Evolutionary conservation across 495 filamentous ascomycete genomes (phyloP), one percentile per base, ranked within the genome.

Genomic region (Penicillium cataractarum): DNA sequence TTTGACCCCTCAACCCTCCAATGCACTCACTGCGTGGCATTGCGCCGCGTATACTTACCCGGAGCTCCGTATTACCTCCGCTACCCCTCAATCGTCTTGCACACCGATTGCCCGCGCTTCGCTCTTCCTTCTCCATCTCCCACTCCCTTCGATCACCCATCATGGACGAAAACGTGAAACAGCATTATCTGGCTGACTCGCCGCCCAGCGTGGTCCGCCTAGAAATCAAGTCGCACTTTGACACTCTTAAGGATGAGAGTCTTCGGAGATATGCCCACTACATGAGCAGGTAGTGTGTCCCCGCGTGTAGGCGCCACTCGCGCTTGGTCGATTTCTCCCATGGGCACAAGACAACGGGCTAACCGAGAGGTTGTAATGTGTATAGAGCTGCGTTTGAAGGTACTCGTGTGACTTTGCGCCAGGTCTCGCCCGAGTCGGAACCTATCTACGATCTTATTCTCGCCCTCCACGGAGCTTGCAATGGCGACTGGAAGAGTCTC

Each of bases 361-460:
- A 48, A 70, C 40, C 24, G 55, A 4, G 13, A 33, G 31, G 49
- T 44, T 55, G 33, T 7, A 33, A 61, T 60, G 32, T 40, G n/a
- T 70, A 51, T 63, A 95, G 92, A 70, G 93, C 93, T 50, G 89
- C 90, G 6, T 92, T 94, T 60, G 86, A 90, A 44, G 95, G 95
- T 26, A 92, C 87, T 57, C 87, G 94, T 54, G 87, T 97, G 55
- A 91, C 92, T 21, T 79, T 96, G 21, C 91, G 93, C 55, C 95
- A 99, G 69, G 83, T 92, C 61, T 97, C 92, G 0, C 90, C 92
- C 17, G 95, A 98, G 77, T 92, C 91, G 10, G 93, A 97, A 74
- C 75, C 80, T 55, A 97, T 99, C 70, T 96, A 89, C 70, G 92
- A 99, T 72, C 86, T 98, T 73, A 96, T 98, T 62, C 74, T 98